Percentiles rank a stretch among this genome's conserved stretches.
phyloP scores from a whole-genome alignment of 2,329 filamentous ascomycete species.

The Talaromyces rugulosus region DNA sequence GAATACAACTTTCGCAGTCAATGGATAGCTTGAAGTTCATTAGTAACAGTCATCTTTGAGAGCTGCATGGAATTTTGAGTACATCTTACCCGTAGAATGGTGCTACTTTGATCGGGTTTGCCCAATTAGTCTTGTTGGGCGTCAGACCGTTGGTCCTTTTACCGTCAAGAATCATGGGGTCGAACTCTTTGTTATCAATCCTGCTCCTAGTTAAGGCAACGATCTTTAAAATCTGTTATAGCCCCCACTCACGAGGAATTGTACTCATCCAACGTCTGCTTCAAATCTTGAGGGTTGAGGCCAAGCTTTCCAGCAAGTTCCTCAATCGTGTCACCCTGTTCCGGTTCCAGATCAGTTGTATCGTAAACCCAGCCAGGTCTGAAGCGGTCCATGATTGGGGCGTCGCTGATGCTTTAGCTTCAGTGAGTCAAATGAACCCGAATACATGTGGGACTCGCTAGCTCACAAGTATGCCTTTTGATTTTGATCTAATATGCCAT shows the following conservation, averaged over 20 bases:
- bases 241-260: slow-evolving; percentile 28
- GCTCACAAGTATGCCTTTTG: slow-evolving; percentile 34
- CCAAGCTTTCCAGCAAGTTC: slow-evolving; percentile 37
- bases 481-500: slow-evolving; percentile 28
- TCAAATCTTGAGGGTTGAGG: slow-evolving; percentile 30
- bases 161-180: slow-evolving; percentile 39
- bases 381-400: slow-evolving; percentile 39
- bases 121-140: slow-evolving; percentile 40
- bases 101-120: slow-evolving; percentile 32
- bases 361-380: slow-evolving; percentile 42
- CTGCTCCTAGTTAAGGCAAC: neutral
- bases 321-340: slow-evolving; percentile 36
- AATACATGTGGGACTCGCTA: neutral
- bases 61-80: neutral
- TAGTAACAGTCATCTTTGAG: neutral
- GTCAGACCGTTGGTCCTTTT: slow-evolving; percentile 35
- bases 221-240: neutral
- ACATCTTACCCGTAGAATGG: slow-evolving; percentile 31
- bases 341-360: slow-evolving; percentile 39
- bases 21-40: slow-evolving; percentile 17
- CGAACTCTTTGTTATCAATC: slow-evolving; percentile 31
- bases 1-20: slow-evolving; percentile 23
- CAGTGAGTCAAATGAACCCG: neutral
- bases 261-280: slow-evolving; percentile 37
- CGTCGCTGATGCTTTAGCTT: slow-evolving; percentile 29